Conservation (phyloP, 2,329 filamentous ascomycete species). For the Epichloe sp. region DNA sequence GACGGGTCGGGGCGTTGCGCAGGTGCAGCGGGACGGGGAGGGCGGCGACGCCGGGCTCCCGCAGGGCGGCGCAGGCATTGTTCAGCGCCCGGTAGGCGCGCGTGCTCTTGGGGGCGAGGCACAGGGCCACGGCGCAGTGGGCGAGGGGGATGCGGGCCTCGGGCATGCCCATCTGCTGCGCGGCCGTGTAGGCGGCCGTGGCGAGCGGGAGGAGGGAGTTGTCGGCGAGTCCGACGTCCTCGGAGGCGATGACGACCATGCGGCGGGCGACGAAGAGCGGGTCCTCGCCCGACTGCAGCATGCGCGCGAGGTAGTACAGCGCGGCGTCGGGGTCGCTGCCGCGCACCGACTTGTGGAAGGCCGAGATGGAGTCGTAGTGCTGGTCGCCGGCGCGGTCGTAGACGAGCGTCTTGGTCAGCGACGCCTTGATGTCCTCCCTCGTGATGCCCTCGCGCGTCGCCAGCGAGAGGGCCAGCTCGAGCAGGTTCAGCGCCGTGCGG, state of each 20-base stretch:
- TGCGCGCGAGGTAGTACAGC: constrained; percentile 87
- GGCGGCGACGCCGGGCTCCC: constrained; percentile 70
- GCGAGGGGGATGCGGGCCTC: constrained; percentile 88
- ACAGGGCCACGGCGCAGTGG: constrained; percentile 72
- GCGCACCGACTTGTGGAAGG: constrained; percentile 90
- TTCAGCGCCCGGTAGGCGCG: constrained; percentile 71
- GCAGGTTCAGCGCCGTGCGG: constrained; percentile 78
- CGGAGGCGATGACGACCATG: constrained; percentile 87
- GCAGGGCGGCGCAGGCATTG: constrained; percentile 65
- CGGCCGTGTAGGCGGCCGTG: constrained; percentile 73
- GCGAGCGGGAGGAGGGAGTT: constrained; percentile 72
- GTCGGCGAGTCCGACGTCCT: constrained; percentile 87
- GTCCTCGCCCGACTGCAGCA: constrained; percentile 92
- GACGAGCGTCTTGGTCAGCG: constrained; percentile 81
- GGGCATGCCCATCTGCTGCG: constrained; percentile 88
- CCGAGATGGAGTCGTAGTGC: constrained; percentile 95
- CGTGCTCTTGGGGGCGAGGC: constrained; percentile 74
- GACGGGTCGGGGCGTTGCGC: constrained; percentile 76
- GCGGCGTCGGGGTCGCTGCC: constrained; percentile 78
- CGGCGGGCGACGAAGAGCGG: constrained; percentile 83
- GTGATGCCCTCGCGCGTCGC: constrained; percentile 46
- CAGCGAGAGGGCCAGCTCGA: constrained; percentile 77
- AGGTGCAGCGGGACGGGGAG: constrained; percentile 78
- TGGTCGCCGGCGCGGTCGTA: constrained; percentile 93
- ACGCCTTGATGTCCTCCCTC: constrained; percentile 62